Conservation (phyloP, 148 eudicot species). For the Salicornia ramosissima region DNA sequence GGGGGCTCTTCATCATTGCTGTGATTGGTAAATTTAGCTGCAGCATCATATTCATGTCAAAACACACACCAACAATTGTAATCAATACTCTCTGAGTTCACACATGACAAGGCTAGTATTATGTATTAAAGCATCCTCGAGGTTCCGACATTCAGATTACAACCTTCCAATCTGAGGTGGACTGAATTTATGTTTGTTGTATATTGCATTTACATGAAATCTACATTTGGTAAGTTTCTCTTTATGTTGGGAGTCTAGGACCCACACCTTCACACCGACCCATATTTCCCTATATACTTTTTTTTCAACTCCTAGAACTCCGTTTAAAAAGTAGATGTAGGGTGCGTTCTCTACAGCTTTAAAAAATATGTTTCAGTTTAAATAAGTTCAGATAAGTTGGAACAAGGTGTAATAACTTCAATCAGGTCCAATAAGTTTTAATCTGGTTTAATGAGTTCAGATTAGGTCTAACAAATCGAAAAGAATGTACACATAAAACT, state of each 20-base stretch:
- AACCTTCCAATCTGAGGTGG: too few relatives aligned
- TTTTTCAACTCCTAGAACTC: background rate
- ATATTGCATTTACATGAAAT: too few relatives aligned
- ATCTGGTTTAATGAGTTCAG: too few relatives aligned
- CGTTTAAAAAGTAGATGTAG: background rate
- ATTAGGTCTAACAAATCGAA: too few relatives aligned
- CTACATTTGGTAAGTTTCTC: background rate
- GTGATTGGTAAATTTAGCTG: slow-evolving; percentile 53
- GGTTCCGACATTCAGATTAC: too few relatives aligned
- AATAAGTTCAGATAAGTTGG: too few relatives aligned
- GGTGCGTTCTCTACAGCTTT: background rate
- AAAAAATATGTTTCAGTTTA: too few relatives aligned
- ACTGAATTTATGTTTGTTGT: background rate
- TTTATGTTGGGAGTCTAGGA: background rate
- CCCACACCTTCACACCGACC: background rate
- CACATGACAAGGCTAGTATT: too few relatives aligned
- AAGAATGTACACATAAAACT: too few relatives aligned
- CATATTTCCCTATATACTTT: background rate
- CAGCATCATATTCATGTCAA: slow-evolving; percentile 18
- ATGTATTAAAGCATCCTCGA: too few relatives aligned
- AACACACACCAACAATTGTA: background rate
- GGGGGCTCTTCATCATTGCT: slow-evolving; percentile 59
- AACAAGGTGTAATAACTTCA: too few relatives aligned
- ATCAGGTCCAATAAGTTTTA: too few relatives aligned
- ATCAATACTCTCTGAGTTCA: background rate